Conservation (phyloP, 2,329 filamentous ascomycete species). For the Fusarium sp. region DNA sequence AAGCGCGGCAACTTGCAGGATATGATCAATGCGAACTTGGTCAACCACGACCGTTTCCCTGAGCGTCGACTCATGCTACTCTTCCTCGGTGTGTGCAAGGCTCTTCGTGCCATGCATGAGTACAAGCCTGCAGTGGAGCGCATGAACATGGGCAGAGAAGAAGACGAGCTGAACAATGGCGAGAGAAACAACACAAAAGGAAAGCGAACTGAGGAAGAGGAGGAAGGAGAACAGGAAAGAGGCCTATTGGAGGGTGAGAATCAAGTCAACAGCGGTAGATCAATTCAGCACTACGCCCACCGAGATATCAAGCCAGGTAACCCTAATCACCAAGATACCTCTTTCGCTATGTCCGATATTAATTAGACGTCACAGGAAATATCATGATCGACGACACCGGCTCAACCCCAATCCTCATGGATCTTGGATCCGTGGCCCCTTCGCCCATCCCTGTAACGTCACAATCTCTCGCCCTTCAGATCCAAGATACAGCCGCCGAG, state of each 20-base stretch:
- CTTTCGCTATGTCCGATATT: neutral
- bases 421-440: slow-evolving; percentile 90
- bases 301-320: slow-evolving; percentile 96
- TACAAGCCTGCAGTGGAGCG: slow-evolving; percentile 71
- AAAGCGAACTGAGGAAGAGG: slow-evolving; percentile 71
- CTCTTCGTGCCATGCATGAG: slow-evolving; percentile 90
- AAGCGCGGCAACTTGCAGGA: slow-evolving; percentile 95
- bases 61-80: slow-evolving; percentile 89
- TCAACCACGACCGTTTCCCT: slow-evolving; percentile 92
- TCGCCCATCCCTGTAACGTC: slow-evolving; percentile 92
- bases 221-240: slow-evolving; percentile 81
- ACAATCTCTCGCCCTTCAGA: slow-evolving; percentile 87
- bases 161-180: slow-evolving; percentile 55
- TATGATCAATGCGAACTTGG: slow-evolving; percentile 97
- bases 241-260: slow-evolving; percentile 86
- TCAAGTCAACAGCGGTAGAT: slow-evolving; percentile 69
- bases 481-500: slow-evolving; percentile 94
- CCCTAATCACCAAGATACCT: slow-evolving; percentile 39
- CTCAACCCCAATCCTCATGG: slow-evolving; percentile 92
- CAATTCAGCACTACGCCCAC: slow-evolving; percentile 87
- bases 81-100: slow-evolving; percentile 92
- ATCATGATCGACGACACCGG: slow-evolving; percentile 98
- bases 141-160: slow-evolving; percentile 65
- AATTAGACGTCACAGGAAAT: slow-evolving; percentile 70
- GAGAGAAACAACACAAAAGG: slow-evolving; percentile 53